Evolutionary conservation across 2,329 filamentous ascomycete genomes (phyloP), one percentile per base, ranked within the genome.

Genomic region (Mariannaea sp.): DNA sequence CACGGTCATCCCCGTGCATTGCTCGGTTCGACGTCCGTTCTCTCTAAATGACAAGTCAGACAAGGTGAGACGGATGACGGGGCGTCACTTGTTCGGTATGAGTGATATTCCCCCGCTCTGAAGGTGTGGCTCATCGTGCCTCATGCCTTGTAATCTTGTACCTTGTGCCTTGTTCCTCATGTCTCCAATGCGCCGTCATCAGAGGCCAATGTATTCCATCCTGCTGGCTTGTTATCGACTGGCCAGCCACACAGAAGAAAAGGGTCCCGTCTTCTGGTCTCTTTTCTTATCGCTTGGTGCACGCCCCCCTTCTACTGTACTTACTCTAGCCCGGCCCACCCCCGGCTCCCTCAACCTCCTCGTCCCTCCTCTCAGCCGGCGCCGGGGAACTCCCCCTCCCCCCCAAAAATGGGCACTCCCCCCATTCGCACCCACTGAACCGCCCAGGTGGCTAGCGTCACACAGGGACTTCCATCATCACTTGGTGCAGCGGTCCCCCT

Each of bases 201-300:
- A 48, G 38, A 13, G 16, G 5, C 19, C 16, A 39, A 16, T 5
- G 14, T 19, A 39, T 7, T n/a, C n/a, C n/a, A n/a, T n/a, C n/a
- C n/a, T n/a, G n/a, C n/a, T n/a, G n/a, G n/a, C n/a, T 32, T 46
- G 56, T 41, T 55, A 53, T 54, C 51, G 45, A 49, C 46, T 54
- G 51, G 48, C 53, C 32, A 49, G 52, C 35, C 43, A 16, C 32
- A 3, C 5, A 7, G n/a, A n/a, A n/a, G n/a, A n/a, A n/a, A n/a
- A n/a, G n/a, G n/a, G n/a, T n/a, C n/a, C n/a, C n/a, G n/a, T n/a
- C n/a, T n/a, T n/a, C n/a, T n/a, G 35, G 17, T 13, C 35, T 46
- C 54, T n/a, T n/a, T n/a, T n/a, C 54, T 57, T 59, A 57, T 59
- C 56, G 47, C 51, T 55, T 40, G 22, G 42, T 20, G 45, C 49